These are phyloP conservation scores for Dendrocalamus latiflorus DNA, from an alignment of 202 grass and related monocot species.

Conservation along the genomic window DNA sequence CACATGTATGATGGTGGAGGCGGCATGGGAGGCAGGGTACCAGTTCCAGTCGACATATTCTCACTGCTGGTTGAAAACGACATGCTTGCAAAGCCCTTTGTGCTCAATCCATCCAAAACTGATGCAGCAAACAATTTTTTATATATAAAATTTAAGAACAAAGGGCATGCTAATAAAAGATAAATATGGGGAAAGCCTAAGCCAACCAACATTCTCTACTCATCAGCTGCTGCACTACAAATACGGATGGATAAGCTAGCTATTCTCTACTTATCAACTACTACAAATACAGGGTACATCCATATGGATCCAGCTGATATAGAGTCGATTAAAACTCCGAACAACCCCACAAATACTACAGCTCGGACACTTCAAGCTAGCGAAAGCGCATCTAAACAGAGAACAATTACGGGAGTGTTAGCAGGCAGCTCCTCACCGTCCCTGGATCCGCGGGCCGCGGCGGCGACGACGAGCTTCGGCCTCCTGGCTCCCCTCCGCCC, in stretches of 20 bases:
- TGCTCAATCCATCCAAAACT: constrained; percentile 42
- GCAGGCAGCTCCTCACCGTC: constrained; percentile 28
- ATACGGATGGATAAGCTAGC: background rate
- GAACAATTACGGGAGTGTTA: background rate
- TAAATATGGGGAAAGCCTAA: background rate
- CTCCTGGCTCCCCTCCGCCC: constrained; percentile 22
- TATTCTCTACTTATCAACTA: background rate
- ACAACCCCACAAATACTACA: background rate
- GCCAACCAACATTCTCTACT: background rate
- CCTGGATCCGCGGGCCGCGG: constrained; percentile 28
- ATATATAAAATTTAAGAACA: background rate
- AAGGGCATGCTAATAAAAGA: background rate
- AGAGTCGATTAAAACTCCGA: background rate
- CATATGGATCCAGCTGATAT: background rate
- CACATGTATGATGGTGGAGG: constrained; percentile 67
- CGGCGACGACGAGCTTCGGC: constrained; percentile 30
- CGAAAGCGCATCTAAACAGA: background rate
- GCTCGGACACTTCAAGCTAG: background rate
- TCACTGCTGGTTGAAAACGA: constrained; percentile 56
- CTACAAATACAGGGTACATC: background rate
- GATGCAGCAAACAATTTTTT: background rate
- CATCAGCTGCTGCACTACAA: background rate
- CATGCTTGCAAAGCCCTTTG: constrained; percentile 61
- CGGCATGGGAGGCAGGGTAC: constrained; percentile 47
- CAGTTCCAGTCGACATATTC: constrained; percentile 54